A percentile compares a stretch with the other conserved stretches of the same genome.
phyloP scores from a whole-genome alignment of 164 flowering plant genomes.

The Macadamia tetraphylla region DNA sequence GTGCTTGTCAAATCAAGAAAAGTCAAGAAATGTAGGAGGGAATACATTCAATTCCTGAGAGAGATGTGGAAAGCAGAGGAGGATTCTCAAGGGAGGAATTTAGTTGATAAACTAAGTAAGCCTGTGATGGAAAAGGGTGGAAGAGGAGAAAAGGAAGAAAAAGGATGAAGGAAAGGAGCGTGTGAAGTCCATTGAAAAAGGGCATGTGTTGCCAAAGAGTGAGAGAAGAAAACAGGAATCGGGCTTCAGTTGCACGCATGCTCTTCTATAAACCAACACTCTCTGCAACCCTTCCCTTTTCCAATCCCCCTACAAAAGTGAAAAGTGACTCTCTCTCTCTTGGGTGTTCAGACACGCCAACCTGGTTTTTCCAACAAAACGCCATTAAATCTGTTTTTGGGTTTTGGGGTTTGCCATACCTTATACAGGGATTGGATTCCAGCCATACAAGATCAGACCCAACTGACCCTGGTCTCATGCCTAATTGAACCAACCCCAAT shows the following conservation, averaged over 20 bases:
- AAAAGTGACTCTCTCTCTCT: too few relatives aligned
- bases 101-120: neutral
- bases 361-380: too few relatives aligned
- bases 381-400: too few relatives aligned
- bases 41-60: neutral
- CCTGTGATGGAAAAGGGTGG: neutral
- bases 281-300: neutral
- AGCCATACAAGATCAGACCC: too few relatives aligned
- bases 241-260: constrained; percentile 1
- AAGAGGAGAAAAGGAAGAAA: neutral
- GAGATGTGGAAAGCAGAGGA: neutral
- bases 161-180: neutral
- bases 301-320: too few relatives aligned
- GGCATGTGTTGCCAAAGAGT: neutral
- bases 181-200: neutral
- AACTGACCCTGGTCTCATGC: too few relatives aligned
- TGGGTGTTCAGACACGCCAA: too few relatives aligned
- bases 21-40: neutral
- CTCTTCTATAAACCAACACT: neutral
- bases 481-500: too few relatives aligned
- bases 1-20: too few relatives aligned
- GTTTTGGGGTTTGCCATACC: too few relatives aligned
- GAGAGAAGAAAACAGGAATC: neutral
- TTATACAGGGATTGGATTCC: too few relatives aligned
- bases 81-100: neutral